A percentile compares a stretch with the other conserved stretches of the same genome.
Conservation (phyloP, 164 flowering plant genomes). For the Nymphaea thermarum region DNA sequence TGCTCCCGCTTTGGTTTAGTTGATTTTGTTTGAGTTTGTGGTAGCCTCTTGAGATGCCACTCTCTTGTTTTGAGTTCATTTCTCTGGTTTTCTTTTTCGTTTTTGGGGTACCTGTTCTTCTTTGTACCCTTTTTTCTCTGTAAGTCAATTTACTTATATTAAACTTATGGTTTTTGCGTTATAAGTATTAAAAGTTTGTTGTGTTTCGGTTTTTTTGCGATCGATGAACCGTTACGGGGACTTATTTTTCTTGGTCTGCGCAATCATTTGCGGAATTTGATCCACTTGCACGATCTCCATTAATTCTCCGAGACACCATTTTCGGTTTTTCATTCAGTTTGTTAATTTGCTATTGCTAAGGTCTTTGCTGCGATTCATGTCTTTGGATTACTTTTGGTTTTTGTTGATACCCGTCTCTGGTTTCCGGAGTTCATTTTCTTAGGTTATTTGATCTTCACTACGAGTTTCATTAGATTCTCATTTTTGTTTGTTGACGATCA, state of each 20-base stretch:
- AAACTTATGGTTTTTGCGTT: background rate
- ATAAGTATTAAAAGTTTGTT: no score
- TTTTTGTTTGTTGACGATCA: background rate
- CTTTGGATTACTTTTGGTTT: background rate
- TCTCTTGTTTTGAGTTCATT: background rate
- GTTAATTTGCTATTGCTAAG: no score
- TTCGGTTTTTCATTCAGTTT: background rate
- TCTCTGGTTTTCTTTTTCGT: no score
- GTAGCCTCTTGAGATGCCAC: background rate
- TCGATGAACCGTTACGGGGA: no score
- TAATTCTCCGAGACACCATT: background rate
- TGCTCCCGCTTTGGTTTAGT: background rate
- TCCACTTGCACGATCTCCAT: background rate
- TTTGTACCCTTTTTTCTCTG: background rate
- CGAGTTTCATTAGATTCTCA: background rate
- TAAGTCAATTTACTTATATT: no score
- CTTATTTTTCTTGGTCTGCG: no score
- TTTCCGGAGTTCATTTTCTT: no score
- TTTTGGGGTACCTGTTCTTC: background rate
- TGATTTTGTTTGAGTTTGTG: background rate
- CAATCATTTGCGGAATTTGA: no score
- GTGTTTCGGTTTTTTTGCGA: no score
- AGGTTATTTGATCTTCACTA: background rate
- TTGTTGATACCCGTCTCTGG: background rate
- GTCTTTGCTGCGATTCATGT: no score